Percentiles rank a stretch among this genome's conserved stretches.
These are phyloP conservation scores for Spathaspora girioi DNA, from an alignment of 805 yeast genomes.

Conservation along the genomic window DNA sequence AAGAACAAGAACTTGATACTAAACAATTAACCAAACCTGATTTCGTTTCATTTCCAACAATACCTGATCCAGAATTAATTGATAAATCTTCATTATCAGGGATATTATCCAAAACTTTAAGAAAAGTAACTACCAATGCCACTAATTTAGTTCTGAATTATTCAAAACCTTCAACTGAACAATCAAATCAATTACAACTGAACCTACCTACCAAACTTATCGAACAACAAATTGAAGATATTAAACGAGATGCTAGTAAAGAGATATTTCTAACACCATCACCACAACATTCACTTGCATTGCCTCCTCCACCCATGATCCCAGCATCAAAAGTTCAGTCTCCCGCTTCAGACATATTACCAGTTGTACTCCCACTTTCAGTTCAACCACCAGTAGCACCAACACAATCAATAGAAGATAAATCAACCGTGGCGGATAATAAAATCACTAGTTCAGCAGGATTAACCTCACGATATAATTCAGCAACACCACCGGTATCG, in stretches of 20 bases:
- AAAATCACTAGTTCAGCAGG: not conserved
- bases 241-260: too few relatives aligned
- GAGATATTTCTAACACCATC: not conserved
- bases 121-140: conserved; percentile 42
- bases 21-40: conserved; percentile 17
- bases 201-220: too few relatives aligned
- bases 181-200: too few relatives aligned
- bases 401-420: not conserved
- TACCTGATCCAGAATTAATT: conserved; percentile 40
- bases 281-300: not conserved
- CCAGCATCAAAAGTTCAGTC: not conserved
- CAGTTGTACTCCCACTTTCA: too few relatives aligned
- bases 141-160: conserved; percentile 30
- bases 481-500: not conserved
- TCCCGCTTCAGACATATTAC: not conserved
- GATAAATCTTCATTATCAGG: conserved; percentile 29
- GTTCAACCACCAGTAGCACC: not conserved
- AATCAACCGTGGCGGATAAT: not conserved
- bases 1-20: not conserved
- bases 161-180: conserved; percentile 3
- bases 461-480: not conserved
- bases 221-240: too few relatives aligned
- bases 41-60: conserved; percentile 39
- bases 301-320: not conserved
- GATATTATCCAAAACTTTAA: conserved; percentile 33